These are phyloP conservation scores for Sarcodon sp. DNA, from an alignment of 768 basidiomycete genomes.

Conservation along the genomic window DNA sequence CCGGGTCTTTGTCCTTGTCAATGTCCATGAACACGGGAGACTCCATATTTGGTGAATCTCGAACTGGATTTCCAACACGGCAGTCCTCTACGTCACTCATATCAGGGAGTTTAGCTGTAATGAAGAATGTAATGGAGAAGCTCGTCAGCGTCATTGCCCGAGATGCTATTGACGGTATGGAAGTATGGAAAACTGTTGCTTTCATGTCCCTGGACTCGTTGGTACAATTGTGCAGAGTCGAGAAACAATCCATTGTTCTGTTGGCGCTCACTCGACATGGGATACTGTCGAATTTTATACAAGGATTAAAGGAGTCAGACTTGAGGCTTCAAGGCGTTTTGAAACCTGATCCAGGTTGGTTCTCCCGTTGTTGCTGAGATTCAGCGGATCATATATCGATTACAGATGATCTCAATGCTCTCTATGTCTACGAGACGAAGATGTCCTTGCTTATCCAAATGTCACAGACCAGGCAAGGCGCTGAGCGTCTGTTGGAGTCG, in stretches of 20 bases:
- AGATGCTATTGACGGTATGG: constrained; percentile 91
- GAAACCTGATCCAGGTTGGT: constrained; percentile 80
- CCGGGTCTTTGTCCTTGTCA: constrained; percentile 16
- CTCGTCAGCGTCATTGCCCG: constrained; percentile 62
- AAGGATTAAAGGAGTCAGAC: constrained; percentile 77
- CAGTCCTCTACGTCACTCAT: constrained; percentile 30
- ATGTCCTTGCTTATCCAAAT: constrained; percentile 82
- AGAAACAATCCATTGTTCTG: constrained; percentile 55
- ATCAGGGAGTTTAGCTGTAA: constrained; percentile 44
- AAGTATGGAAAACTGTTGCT: constrained; percentile 95
- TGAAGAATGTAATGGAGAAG: constrained; percentile 61
- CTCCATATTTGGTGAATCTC: constrained; percentile 23
- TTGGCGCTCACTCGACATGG: constrained; percentile 57
- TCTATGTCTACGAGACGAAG: constrained; percentile 93
- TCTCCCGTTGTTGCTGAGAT: neutral
- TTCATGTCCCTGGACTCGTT: constrained; percentile 84
- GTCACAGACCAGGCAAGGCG: constrained; percentile 72
- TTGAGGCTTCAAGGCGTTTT: constrained; percentile 59
- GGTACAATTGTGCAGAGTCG: constrained; percentile 53
- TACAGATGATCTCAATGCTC: constrained; percentile 75
- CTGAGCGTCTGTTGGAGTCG: constrained; percentile 72
- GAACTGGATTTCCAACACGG: constrained; percentile 12
- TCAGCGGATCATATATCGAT: neutral
- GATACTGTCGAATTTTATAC: constrained; percentile 69
- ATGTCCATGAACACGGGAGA: constrained; percentile 25